Base-by-base conservation (phyloP, 768 basidiomycete genomes). In the Sporobolomyces pararoseus region DNA sequence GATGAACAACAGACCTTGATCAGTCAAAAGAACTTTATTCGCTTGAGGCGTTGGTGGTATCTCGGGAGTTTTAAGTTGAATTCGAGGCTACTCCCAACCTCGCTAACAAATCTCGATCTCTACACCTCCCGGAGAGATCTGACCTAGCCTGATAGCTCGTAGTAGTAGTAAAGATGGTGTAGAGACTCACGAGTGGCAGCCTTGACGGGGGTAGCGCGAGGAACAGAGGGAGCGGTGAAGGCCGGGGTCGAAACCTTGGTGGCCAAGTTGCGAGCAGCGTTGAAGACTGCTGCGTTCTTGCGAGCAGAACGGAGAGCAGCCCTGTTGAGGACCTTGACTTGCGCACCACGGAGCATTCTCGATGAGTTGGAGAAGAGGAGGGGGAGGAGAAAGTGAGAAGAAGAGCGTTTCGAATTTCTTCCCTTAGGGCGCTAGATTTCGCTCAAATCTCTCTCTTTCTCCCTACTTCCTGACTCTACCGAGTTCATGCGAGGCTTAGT, bases 281-380 rank as follows among this genome's bases (percentile, higher is more conserved):
- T 61, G 64, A 70, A 70, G 52, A 70, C 69, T 58, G 69, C 63
- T 9, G 63, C 64, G 69, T 70, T 70, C 69, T 70, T 70, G 58
- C 59, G 58, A 34, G 69, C 69, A 9, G 69, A 65, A 47, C 69
- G 69, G 53, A 70, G 69, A 23, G 69, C 69, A 29, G 52, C 60
- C 47, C 69, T 64, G 69, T 70, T 70, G 52, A 70, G 59, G 23
- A 66, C 64, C 69, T 70, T 65, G 64, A 70, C 69, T 55, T 66
- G 63, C 23, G 69, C 69, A 21, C 63, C 63, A 53, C 69, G 69
- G 44, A 70, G 69, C 69, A 70, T 70, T 58, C 19, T 46, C 25
- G 44, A 37, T n/a, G 31, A 32, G 23, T 21, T n/a, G 42, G 57
- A 31, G 59, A 42, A 47, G 52, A 51, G 50, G 47, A 35, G 47